Conservation (phyloP, 108 stramenopile genomes). For the Cyclostephanos tholiformis region DNA sequence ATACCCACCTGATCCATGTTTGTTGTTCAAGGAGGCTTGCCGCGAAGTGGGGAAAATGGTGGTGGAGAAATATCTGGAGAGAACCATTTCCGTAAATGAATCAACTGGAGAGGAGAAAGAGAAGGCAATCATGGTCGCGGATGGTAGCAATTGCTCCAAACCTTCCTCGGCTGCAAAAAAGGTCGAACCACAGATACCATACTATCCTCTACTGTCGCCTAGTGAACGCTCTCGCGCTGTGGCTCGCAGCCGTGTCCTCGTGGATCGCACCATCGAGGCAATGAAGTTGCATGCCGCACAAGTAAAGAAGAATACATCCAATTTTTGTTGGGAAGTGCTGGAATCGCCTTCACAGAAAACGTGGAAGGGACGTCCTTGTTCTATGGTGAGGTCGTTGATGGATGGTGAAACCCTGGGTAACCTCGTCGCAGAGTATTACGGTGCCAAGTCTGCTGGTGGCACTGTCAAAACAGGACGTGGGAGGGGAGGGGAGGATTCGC, state of each 20-base stretch:
- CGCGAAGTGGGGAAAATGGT: slow-evolving; percentile 40
- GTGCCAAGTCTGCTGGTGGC: not conserved
- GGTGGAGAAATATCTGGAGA: slow-evolving; percentile 18
- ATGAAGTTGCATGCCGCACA: slow-evolving; percentile 33
- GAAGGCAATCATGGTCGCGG: not conserved
- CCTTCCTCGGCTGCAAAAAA: not conserved
- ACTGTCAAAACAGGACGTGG: slow-evolving; percentile 13
- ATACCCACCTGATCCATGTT: slow-evolving; percentile 48
- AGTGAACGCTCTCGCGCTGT: slow-evolving; percentile 49
- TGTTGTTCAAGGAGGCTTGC: slow-evolving; percentile 40
- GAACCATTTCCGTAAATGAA: not conserved
- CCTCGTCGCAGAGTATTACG: slow-evolving; percentile 19
- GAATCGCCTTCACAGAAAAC: slow-evolving; percentile 51
- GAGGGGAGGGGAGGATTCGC: slow-evolving; percentile 18
- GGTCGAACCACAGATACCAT: slow-evolving; percentile 20
- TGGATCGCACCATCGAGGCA: slow-evolving; percentile 40
- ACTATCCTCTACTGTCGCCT: slow-evolving; percentile 38
- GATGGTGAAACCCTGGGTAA: slow-evolving; percentile 21
- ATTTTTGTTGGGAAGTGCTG: slow-evolving; percentile 29
- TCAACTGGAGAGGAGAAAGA: not conserved
- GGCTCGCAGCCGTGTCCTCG: slow-evolving; percentile 41
- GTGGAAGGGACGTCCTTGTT: slow-evolving; percentile 38
- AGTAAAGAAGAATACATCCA: not conserved
- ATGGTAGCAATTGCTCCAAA: not conserved
- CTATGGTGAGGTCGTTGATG: slow-evolving; percentile 23